Percentiles rank a stretch among this genome's conserved stretches.
Conservation (phyloP, 2,329 filamentous ascomycete species). For the Graphiopsis chlorocephala region DNA sequence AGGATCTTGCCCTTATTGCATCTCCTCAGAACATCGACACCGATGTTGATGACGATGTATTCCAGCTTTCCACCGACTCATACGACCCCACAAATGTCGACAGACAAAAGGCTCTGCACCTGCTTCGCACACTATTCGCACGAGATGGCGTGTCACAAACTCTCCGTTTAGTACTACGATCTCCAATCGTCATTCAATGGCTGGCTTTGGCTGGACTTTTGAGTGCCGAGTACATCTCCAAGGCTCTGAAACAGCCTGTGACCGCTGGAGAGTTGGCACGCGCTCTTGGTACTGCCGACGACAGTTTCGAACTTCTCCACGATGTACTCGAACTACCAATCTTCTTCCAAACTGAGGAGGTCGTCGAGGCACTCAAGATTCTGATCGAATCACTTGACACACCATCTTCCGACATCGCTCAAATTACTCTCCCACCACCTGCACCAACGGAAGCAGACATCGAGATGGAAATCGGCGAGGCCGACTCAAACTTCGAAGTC, state of each 20-base stretch:
- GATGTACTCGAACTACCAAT: conserved; percentile 14
- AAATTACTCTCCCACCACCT: conserved; percentile 16
- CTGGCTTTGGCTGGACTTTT: conserved; percentile 57
- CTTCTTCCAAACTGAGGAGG: conserved; percentile 44
- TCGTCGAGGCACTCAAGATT: conserved; percentile 63
- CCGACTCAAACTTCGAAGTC: conserved; percentile 33
- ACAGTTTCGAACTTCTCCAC: conserved; percentile 13
- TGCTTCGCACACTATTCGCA: conserved; percentile 49
- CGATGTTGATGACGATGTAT: conserved; percentile 18
- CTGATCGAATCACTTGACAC: conserved; percentile 67
- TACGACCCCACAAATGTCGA: conserved; percentile 52
- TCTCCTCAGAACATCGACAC: conserved; percentile 11
- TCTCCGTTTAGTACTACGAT: conserved; percentile 24
- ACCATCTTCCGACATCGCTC: conserved; percentile 20
- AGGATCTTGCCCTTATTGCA: conserved; percentile 23
- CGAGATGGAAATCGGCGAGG: conserved; percentile 24
- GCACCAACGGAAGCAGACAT: conserved; percentile 50
- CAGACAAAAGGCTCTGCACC: conserved; percentile 61
- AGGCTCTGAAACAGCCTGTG: conserved; percentile 31
- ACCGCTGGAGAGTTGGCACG: conserved; percentile 8
- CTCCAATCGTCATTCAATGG: conserved; percentile 56
- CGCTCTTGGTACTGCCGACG: conserved; percentile 7
- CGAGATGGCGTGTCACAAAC: conserved; percentile 6
- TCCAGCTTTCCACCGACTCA: conserved; percentile 45
- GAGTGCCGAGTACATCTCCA: conserved; percentile 44